A percentile compares a stretch with the other conserved stretches of the same genome.
Conservation (phyloP, 495 filamentous ascomycete genomes). For the Clohesyomyces aquaticus region DNA sequence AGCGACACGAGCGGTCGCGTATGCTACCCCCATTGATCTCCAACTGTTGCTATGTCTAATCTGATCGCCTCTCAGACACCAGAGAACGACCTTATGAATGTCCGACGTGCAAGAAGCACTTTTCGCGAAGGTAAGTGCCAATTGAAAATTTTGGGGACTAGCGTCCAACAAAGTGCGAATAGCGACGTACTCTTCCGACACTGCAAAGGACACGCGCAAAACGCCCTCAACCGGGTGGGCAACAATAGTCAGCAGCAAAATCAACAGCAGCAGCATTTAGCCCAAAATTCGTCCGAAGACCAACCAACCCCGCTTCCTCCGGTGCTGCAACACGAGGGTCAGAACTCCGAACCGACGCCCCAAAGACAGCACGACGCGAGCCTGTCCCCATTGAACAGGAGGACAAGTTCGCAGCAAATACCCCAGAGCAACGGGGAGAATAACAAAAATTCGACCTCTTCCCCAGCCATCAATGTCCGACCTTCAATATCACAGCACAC, state of each 20-base stretch:
- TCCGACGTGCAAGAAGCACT: slow-evolving; percentile 57
- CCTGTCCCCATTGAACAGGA: slow-evolving; percentile 29
- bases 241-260: slow-evolving; percentile 29
- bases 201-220: slow-evolving; percentile 55
- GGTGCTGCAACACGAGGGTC: slow-evolving; percentile 9
- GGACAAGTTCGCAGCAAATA: slow-evolving; percentile 31
- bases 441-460: slow-evolving; percentile 10
- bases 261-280: slow-evolving; percentile 11
- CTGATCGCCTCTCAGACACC: slow-evolving; percentile 51
- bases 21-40: slow-evolving; percentile 37
- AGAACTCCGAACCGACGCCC: slow-evolving; percentile 16
- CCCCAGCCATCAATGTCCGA: slow-evolving; percentile 27
- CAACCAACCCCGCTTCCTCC: slow-evolving; percentile 24
- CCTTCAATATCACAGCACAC: slow-evolving; percentile 21
- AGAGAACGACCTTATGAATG: slow-evolving; percentile 60
- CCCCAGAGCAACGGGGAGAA: slow-evolving; percentile 20
- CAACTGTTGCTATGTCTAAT: neutral
- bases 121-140: slow-evolving; percentile 55
- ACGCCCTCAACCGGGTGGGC: slow-evolving; percentile 38
- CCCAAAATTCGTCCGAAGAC: slow-evolving; percentile 13
- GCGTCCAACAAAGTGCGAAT: slow-evolving; percentile 18
- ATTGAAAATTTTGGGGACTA: slow-evolving; percentile 22
- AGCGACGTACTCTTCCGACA: slow-evolving; percentile 60
- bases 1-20: slow-evolving; percentile 60
- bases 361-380: slow-evolving; percentile 31